These are phyloP conservation scores for Metrosideros polymorpha DNA, from an alignment of 441 rosid genomes.

Conservation along the genomic window DNA sequence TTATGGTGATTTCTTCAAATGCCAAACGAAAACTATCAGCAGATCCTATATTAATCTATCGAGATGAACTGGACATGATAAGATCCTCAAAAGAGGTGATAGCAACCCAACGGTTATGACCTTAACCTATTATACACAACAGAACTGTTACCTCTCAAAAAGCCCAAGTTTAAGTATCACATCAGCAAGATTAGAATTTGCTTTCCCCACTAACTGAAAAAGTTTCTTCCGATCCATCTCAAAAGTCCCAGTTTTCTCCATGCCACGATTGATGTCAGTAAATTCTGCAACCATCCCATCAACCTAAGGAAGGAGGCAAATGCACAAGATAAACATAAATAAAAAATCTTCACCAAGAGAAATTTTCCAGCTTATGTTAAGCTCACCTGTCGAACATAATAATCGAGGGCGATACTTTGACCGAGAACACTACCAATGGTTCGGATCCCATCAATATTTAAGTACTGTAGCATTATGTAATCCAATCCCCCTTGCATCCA, in stretches of 20 bases:
- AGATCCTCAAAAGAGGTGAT: not conserved
- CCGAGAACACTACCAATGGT: slow-evolving; percentile 92
- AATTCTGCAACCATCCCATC: slow-evolving; percentile 97
- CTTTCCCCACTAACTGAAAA: slow-evolving; percentile 91
- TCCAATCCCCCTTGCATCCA: slow-evolving; percentile 95
- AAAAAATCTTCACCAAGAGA: not conserved
- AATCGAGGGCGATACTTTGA: slow-evolving; percentile 92
- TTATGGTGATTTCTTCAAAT: not conserved
- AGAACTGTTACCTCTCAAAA: slow-evolving; percentile 72
- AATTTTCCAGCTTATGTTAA: not conserved
- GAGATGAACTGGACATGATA: not conserved
- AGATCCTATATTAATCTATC: not conserved
- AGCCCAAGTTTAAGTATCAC: slow-evolving; percentile 95
- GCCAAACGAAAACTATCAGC: not conserved
- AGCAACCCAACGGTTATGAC: not conserved
- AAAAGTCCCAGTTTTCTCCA: slow-evolving; percentile 93
- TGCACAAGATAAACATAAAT: not conserved
- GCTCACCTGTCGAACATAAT: slow-evolving; percentile 92
- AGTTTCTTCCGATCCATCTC: slow-evolving; percentile 92
- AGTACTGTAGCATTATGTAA: slow-evolving; percentile 76
- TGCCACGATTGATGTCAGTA: slow-evolving; percentile 87
- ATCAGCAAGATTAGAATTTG: slow-evolving; percentile 90
- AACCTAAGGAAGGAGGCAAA: slow-evolving; percentile 35
- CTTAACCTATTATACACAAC: not conserved
- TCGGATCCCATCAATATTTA: slow-evolving; percentile 81